Evolutionary conservation across 108 stramenopile genomes (phyloP), one percentile per base, ranked within the genome.

Genomic region (Cyclotella choctawhatcheeana): DNA sequence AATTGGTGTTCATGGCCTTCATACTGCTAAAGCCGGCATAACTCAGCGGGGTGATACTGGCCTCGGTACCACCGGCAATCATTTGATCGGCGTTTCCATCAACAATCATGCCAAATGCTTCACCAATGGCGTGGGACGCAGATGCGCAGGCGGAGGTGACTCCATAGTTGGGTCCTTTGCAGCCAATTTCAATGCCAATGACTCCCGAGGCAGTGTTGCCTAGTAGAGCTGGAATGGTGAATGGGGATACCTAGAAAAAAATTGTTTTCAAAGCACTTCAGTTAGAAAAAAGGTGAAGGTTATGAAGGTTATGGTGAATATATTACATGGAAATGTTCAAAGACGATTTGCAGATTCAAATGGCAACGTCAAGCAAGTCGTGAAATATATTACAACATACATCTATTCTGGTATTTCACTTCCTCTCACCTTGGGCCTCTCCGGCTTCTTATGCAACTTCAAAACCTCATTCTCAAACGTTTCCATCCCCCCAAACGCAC

Each of bases 401-500:
- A 40, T 40, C 12, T 6, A 12, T 8, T 8, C 12, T 40, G 37
- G 8, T 40, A 8, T 12, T 40, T 40, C 37, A 40, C 6, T 40
- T 40, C 47, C 26, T 18, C 79, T 73, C 73, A 97, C 97, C 88
- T 93, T 94, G 12, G 91, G 87, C 55, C 91, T 76, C 7, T 93
- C 89, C 0, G 88, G 93, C 47, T 93, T 94, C 51, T 81, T 71
- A 44, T 85, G 81, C 48, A 97, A 87, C 81, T 95, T 94, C 47
- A 96, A 79, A 18, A 93, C 91, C 84, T 97, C 95, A 55, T 76
- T 69, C 76, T 98, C 97, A 82, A 96, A 96, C 0, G 97, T 97
- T 81, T 94, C 93, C 79, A 92, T 83, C 27, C 97, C 97, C 22
- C 97, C 97, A 82, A 98, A 98, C n/a, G 97, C 97, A 17, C 86